A percentile compares a stretch with the other conserved stretches of the same genome.
These are phyloP conservation scores for Nitzschia sp. DNA, from an alignment of 108 stramenopile genomes.

Conservation along the genomic window DNA sequence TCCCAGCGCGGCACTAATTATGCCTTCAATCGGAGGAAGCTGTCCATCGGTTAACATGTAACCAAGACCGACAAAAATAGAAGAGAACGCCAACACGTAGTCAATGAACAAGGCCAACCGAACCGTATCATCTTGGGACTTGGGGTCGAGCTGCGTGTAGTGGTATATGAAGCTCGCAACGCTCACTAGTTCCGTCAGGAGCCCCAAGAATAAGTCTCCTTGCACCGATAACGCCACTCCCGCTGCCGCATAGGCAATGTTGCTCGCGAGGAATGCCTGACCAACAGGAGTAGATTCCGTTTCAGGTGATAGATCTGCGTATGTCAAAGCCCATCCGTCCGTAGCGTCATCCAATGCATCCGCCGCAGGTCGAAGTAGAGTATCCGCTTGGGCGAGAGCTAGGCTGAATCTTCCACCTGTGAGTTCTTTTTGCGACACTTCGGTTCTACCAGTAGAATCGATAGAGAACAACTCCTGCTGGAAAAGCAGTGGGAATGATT, in stretches of 20 bases:
- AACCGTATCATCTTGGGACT: constrained; percentile 37
- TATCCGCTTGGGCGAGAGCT: neutral
- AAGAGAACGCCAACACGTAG: constrained; percentile 62
- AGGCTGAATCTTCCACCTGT: neutral
- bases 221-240: constrained; percentile 52
- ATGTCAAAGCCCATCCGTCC: constrained; percentile 73
- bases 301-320: constrained; percentile 75
- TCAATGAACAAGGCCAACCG: constrained; percentile 75
- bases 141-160: constrained; percentile 66
- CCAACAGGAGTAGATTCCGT: constrained; percentile 61
- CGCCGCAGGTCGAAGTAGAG: constrained; percentile 39
- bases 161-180: constrained; percentile 80
- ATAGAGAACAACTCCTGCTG: neutral
- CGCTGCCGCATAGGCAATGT: constrained; percentile 66
- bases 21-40: constrained; percentile 48
- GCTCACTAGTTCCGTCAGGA: constrained; percentile 64
- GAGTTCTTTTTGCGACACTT: neutral
- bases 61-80: constrained; percentile 39
- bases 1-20: constrained; percentile 44
- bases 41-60: constrained; percentile 19
- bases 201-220: constrained; percentile 67
- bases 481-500: neutral
- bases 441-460: neutral
- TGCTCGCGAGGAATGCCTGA: constrained; percentile 76
- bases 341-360: constrained; percentile 63